phyloP scores from a whole-genome alignment of 2,329 filamentous ascomycete species.

The Verticillium nonalfalfae region DNA sequence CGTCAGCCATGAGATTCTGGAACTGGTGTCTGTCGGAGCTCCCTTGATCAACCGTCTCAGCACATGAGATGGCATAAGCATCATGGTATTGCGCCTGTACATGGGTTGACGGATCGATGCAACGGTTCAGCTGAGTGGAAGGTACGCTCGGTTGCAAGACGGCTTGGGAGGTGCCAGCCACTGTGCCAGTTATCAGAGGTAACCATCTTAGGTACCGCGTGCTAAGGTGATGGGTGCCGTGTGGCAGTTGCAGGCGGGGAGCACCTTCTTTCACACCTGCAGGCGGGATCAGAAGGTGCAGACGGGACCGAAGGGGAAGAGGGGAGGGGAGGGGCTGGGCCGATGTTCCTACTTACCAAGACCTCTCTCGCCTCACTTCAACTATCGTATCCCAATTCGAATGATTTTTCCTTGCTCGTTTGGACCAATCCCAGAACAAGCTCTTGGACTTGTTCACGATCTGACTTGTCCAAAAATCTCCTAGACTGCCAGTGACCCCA shows the following conservation, averaged over 20 bases:
- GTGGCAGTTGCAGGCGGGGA: background rate
- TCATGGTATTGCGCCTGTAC: background rate
- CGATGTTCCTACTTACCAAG: background rate
- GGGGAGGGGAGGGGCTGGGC: background rate
- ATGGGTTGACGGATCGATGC: background rate
- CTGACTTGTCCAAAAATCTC: background rate
- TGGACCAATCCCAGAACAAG: background rate
- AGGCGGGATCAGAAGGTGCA: background rate
- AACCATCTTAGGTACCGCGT: too few species aligned
- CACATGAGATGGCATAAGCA: background rate
- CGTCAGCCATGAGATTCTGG: background rate
- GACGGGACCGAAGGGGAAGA: background rate
- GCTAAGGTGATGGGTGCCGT: background rate
- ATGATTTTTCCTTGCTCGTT: background rate
- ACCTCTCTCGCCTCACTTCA: background rate
- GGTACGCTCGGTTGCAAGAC: background rate
- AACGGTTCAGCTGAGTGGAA: background rate
- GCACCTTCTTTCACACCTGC: background rate
- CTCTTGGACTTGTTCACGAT: background rate
- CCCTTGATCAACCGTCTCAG: slow-evolving; percentile 1
- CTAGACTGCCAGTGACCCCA: background rate
- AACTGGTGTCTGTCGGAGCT: background rate
- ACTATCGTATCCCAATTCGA: background rate
- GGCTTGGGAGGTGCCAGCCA: background rate
- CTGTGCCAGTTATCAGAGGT: background rate